Evolutionary conservation across 164 flowering plant species (phyloP).

Genomic region (Vitis cinerea): DNA sequence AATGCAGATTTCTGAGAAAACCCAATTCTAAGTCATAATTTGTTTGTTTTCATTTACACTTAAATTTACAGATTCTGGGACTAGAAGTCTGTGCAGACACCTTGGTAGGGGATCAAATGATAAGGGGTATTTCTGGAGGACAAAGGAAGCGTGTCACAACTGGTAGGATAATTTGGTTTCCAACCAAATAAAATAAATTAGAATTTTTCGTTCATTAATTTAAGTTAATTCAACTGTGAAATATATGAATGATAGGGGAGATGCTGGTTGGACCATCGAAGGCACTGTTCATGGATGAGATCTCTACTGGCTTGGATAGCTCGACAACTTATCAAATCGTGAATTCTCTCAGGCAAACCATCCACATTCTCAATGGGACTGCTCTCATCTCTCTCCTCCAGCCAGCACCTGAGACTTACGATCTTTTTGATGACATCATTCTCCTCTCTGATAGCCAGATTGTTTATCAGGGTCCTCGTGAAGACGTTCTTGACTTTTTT

Average conservation of each 20-base stretch:
- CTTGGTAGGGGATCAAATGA: slow-evolving; percentile 41
- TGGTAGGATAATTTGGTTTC: slow-evolving; percentile 15
- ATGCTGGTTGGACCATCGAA: slow-evolving; percentile 57
- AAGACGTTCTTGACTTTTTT: slow-evolving; percentile 34
- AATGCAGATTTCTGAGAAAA: neutral
- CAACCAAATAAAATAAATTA: too few relatives aligned
- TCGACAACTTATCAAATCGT: slow-evolving; percentile 65
- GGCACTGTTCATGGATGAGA: slow-evolving; percentile 40
- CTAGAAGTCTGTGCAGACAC: slow-evolving; percentile 38
- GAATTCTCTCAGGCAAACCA: slow-evolving; percentile 42
- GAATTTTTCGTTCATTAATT: too few relatives aligned
- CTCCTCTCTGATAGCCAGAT: slow-evolving; percentile 39
- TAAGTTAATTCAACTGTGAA: too few relatives aligned
- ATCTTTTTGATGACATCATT: slow-evolving; percentile 47
- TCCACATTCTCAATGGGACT: slow-evolving; percentile 46
- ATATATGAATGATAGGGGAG: slow-evolving; percentile 33
- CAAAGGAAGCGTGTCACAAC: slow-evolving; percentile 44
- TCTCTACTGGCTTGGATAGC: slow-evolving; percentile 56
- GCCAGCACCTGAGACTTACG: slow-evolving; percentile 61
- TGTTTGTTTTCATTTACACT: too few relatives aligned
- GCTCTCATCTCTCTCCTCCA: slow-evolving; percentile 52
- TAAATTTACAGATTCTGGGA: slow-evolving; percentile 28
- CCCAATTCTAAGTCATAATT: neutral
- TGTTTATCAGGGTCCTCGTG: slow-evolving; percentile 56
- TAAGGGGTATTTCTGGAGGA: slow-evolving; percentile 44